Evolutionary conservation across 2,329 filamentous ascomycete species (phyloP).

Genomic region (Diplodia intermedia): DNA sequence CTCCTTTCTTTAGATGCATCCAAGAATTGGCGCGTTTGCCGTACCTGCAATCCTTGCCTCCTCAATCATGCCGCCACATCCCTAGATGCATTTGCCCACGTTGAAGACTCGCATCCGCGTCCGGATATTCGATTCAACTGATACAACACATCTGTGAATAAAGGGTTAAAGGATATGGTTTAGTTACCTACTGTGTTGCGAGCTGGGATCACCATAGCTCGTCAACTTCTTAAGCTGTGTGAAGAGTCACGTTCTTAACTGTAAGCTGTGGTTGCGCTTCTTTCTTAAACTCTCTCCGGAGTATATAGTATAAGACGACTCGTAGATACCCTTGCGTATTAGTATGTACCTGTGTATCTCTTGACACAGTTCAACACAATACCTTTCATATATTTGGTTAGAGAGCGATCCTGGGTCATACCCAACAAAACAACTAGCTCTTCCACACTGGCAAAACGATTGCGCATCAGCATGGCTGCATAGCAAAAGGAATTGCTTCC

Average conservation of each 20-base stretch:
- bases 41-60: neutral
- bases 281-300: neutral
- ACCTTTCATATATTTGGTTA: no score
- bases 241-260: no score
- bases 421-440: neutral
- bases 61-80: neutral
- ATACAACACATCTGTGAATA: no score
- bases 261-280: no score
- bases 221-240: no score
- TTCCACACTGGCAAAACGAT: neutral
- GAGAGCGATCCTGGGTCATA: no score
- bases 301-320: neutral
- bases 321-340: neutral
- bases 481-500: slow-evolving; percentile 27
- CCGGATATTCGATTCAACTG: no score
- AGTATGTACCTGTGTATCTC: neutral
- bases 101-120: neutral
- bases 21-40: slow-evolving; percentile 4
- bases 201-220: no score
- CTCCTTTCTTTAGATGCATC: slow-evolving; percentile 14
- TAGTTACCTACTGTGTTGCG: no score
- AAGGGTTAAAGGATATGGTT: no score
- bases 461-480: neutral
- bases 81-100: no score
- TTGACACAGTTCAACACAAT: neutral